phyloP scores from a whole-genome alignment of 331 rosid genomes.

The Quercus lobata region DNA sequence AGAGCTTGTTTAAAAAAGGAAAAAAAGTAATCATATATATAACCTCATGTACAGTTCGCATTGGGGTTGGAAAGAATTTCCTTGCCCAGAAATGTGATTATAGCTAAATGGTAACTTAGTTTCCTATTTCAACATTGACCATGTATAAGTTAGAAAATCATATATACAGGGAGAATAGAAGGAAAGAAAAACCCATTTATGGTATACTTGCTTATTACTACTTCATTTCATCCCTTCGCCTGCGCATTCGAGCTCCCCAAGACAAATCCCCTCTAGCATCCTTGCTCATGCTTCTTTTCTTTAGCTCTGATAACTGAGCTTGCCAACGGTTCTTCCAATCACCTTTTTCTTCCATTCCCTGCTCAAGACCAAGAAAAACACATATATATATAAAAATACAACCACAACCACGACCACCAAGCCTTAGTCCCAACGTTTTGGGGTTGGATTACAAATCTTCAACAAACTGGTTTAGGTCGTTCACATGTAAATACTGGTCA shows the following conservation, averaged over 20 bases:
- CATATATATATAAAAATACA: too few species aligned
- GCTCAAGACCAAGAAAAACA: conserved; percentile 6
- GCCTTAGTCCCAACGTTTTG: too few species aligned
- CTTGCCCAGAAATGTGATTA: too few species aligned
- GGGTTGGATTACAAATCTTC: too few species aligned
- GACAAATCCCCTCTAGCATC: conserved; percentile 42
- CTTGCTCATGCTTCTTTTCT: conserved; percentile 50
- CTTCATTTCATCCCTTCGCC: conserved; percentile 35
- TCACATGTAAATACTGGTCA: neutral
- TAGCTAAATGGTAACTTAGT: neutral
- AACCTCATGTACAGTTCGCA: neutral
- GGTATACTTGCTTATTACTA: conserved; percentile 1
- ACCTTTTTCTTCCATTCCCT: conserved; percentile 45
- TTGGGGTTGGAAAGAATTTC: too few species aligned
- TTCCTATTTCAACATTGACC: neutral
- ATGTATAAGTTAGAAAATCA: neutral
- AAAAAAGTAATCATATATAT: neutral
- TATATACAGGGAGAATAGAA: neutral
- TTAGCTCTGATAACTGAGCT: conserved; percentile 60
- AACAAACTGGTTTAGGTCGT: too few species aligned
- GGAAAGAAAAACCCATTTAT: conserved; percentile 10
- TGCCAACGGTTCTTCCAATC: conserved; percentile 69
- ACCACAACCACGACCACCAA: too few species aligned
- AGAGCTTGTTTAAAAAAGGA: neutral
- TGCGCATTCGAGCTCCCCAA: conserved; percentile 91